Evolutionary conservation across 306 rosid genomes (phyloP).

Genomic region (Sesbania bispinosa): DNA sequence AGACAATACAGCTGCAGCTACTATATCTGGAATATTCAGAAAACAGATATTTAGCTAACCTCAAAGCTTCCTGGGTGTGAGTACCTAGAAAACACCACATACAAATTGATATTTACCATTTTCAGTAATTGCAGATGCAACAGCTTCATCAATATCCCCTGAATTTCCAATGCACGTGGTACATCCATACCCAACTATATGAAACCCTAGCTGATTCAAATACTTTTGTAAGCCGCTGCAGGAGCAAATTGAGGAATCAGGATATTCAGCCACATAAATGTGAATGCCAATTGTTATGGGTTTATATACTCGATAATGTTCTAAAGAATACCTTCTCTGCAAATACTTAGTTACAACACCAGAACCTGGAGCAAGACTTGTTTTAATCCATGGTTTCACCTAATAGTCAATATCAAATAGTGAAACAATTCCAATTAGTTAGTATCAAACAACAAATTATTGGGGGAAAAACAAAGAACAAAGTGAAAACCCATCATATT

Average conservation of each 20-base stretch:
- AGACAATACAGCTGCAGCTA: constrained; percentile 94
- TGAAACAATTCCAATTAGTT: constrained; percentile 23
- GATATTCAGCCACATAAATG: neutral
- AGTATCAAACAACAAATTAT: neutral
- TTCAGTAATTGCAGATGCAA: constrained; percentile 80
- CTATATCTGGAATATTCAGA: constrained; percentile 55
- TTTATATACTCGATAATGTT: constrained; percentile 3
- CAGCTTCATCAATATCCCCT: constrained; percentile 85
- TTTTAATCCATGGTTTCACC: constrained; percentile 98
- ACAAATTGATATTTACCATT: constrained; percentile 49
- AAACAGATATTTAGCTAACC: constrained; percentile 24
- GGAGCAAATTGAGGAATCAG: constrained; percentile 18
- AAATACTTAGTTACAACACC: constrained; percentile 95
- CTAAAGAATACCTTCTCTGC: constrained; percentile 58
- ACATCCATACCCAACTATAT: constrained; percentile 96
- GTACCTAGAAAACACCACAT: constrained; percentile 11
- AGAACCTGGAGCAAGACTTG: constrained; percentile 98
- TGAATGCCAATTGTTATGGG: neutral
- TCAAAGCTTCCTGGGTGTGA: neutral
- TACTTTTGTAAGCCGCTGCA: constrained; percentile 85
- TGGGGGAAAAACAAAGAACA: neutral
- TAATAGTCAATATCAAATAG: constrained; percentile 29
- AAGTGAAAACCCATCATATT: neutral
- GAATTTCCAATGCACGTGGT: constrained; percentile 99
- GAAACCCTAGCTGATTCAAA: constrained; percentile 84